phyloP scores from a whole-genome alignment of 2,329 filamentous ascomycete species.

The Fusarium tupiense region DNA sequence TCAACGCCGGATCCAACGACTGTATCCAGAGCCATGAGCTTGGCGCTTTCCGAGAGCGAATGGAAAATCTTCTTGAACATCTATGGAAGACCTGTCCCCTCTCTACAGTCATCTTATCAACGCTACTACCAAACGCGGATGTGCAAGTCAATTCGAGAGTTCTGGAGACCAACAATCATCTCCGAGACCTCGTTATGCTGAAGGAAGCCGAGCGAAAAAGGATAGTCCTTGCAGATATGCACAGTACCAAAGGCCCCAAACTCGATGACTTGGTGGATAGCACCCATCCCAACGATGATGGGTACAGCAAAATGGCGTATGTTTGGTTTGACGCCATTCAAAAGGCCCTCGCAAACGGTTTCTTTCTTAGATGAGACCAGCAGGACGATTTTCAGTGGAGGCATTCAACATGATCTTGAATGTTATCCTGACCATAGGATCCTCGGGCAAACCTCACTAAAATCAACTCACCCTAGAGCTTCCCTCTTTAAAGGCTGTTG shows the following conservation, averaged over 20 bases:
- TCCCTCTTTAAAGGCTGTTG: neutral
- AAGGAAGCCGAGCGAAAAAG: neutral
- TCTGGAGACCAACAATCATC: accelerated
- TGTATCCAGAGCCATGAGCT: neutral
- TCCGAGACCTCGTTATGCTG: neutral
- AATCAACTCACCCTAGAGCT: neutral
- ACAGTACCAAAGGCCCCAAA: accelerated
- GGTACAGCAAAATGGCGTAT: neutral
- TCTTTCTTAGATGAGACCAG: neutral
- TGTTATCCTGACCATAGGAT: too few relatives aligned
- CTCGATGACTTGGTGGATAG: neutral
- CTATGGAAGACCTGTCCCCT: neutral
- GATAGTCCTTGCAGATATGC: neutral
- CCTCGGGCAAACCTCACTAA: neutral
- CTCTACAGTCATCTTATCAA: neutral
- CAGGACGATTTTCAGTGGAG: too few relatives aligned
- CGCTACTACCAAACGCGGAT: neutral
- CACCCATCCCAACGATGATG: neutral
- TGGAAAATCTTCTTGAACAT: neutral
- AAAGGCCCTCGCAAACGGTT: neutral
- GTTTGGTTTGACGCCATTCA: neutral
- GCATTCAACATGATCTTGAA: too few relatives aligned
- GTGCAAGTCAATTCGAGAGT: neutral
- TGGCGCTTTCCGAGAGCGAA: neutral
- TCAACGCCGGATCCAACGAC: neutral